Percentiles rank a stretch among this genome's conserved stretches.
These are phyloP conservation scores for Myriangium duriaei DNA, from an alignment of 2,329 filamentous ascomycete genomes.

Conservation along the genomic window DNA sequence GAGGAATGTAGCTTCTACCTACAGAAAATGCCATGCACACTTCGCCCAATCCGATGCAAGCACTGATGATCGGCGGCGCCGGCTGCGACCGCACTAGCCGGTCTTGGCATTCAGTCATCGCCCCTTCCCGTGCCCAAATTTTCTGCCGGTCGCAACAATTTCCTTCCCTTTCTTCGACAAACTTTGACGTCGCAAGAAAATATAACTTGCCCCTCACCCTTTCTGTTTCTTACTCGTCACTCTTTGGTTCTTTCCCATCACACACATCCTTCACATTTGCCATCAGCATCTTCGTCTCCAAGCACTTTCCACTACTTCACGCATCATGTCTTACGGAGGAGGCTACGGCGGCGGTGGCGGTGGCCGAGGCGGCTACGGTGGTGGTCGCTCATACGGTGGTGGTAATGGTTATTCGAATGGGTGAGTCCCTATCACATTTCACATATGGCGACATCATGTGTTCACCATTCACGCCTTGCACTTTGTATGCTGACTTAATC, in stretches of 20 bases:
- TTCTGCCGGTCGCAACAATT: not conserved
- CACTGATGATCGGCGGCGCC: not conserved
- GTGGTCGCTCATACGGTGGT: constrained; percentile 19
- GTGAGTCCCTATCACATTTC: constrained; percentile 11
- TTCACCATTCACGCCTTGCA: no score
- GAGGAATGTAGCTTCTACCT: no score
- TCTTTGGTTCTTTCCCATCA: not conserved
- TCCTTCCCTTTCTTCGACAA: constrained; percentile 2
- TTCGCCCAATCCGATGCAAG: not conserved
- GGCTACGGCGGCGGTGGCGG: constrained; percentile 35
- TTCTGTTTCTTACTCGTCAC: not conserved
- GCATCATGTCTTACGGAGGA: constrained; percentile 59
- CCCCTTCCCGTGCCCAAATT: not conserved
- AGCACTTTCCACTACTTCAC: constrained; percentile 15
- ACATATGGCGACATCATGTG: not conserved
- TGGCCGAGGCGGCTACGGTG: constrained; percentile 29
- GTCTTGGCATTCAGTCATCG: not conserved
- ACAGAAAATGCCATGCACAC: no score
- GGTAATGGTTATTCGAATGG: constrained; percentile 25
- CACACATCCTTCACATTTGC: no score
- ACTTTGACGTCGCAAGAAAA: constrained; percentile 7
- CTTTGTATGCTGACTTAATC: constrained; percentile 3
- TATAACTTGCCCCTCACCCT: constrained; percentile 4
- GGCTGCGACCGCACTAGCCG: not conserved
- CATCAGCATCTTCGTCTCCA: no score